A percentile compares a stretch with the other conserved stretches of the same genome.
phyloP scores from a whole-genome alignment of 306 rosid species.

The Cicer cuneatum region DNA sequence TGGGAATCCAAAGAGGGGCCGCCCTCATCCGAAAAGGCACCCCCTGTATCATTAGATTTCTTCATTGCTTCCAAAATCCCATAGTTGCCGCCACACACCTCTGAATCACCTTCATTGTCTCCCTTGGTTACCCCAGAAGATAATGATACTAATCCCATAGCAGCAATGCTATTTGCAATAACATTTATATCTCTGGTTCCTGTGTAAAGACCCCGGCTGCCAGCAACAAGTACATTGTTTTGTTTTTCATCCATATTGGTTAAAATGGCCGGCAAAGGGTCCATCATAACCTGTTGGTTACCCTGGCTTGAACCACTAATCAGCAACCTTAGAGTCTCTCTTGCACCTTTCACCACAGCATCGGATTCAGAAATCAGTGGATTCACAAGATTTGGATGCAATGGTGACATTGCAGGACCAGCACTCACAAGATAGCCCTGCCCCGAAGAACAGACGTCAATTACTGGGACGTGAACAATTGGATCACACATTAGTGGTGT shows the following conservation, averaged over 20 bases:
- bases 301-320: slow-evolving; percentile 77
- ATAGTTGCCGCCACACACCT: slow-evolving; percentile 37
- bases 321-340: slow-evolving; percentile 89
- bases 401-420: slow-evolving; percentile 80
- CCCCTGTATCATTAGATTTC: slow-evolving; percentile 51
- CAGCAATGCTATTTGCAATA: slow-evolving; percentile 81
- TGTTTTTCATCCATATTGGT: slow-evolving; percentile 62
- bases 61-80: slow-evolving; percentile 46
- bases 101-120: slow-evolving; percentile 40
- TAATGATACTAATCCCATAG: slow-evolving; percentile 79
- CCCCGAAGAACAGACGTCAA: slow-evolving; percentile 90
- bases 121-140: slow-evolving; percentile 63
- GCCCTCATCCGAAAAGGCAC: slow-evolving; percentile 52
- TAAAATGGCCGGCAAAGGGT: slow-evolving; percentile 70
- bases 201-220: slow-evolving; percentile 79
- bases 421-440: slow-evolving; percentile 94
- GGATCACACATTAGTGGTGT: slow-evolving; percentile 94
- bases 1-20: slow-evolving; percentile 48
- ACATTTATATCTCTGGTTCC: slow-evolving; percentile 74
- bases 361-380: slow-evolving; percentile 76
- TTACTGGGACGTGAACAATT: slow-evolving; percentile 88
- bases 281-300: slow-evolving; percentile 65
- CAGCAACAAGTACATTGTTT: slow-evolving; percentile 62
- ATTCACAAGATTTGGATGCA: slow-evolving; percentile 70
- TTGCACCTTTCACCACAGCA: slow-evolving; percentile 83